Base-by-base conservation (phyloP, 352 stramenopile genomes). In the Pythium brassicae region DNA sequence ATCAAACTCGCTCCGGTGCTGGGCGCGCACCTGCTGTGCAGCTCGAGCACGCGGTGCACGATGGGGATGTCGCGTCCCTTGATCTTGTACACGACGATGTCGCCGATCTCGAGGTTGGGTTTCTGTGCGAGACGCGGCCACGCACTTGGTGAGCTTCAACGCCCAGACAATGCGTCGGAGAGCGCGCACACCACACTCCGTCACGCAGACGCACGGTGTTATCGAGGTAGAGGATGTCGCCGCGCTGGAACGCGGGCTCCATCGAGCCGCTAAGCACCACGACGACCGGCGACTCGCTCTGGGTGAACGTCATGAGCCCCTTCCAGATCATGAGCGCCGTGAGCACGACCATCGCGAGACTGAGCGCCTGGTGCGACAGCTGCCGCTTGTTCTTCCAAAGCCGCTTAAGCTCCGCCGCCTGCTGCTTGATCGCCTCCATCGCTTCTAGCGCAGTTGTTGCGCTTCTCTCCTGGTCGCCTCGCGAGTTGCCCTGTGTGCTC, bases 271-370 rank as follows among this genome's bases (percentile, higher is more conserved):
- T 96, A 61, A 99, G 86, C 40, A 99, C 97, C n/a, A 99, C 97
- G 0, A 99, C 97, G 25, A 99, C 96, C 10, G 97, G 97, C 54
- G 81, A 97, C 85, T 99, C 97, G 54, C 88, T 97, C 74, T 98
- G 93, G 37, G 97, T 99, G 52, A 96, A 86, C 53, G 97, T 89
- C 94, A 99, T 99, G 52, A 99, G 83, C 39, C 86, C 93, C 67
- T 99, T 99, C 97, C 97, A 99, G 68, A 99, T 99, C 96, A 99
- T 99, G 42, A 99, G 77, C 43, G 97, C 97, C 43, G 87, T 98
- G 63, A 99, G 96, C 57, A 99, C 94, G 66, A 99, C 98, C 94
- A 99, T 98, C 52, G 94, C 94, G 54, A 99, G 80, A 76, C 99
- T 99, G 37, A 99, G 83, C 32, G 86, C 73, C 76, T 99, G 97